These are phyloP conservation scores for Pythium scleroteichum DNA, from an alignment of 352 stramenopile genomes.

Conservation along the genomic window DNA sequence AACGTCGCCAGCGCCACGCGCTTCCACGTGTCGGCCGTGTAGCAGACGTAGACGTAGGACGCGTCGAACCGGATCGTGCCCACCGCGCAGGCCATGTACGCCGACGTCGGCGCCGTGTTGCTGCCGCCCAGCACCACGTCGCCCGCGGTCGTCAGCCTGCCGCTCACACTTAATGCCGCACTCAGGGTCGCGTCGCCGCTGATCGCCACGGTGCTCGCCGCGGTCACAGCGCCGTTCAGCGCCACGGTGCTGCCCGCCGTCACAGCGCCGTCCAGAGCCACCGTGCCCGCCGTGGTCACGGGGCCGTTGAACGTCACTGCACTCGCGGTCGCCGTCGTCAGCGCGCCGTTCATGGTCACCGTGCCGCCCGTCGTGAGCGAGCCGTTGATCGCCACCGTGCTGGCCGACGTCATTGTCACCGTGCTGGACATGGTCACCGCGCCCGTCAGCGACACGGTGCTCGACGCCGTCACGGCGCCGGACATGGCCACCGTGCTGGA, in stretches of 20 bases:
- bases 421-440: conserved; percentile 7
- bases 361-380: not conserved
- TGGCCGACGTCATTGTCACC: conserved; percentile 1
- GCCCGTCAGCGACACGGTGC: conserved; percentile 8
- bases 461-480: conserved; percentile 1
- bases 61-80: conserved; percentile 28
- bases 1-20: conserved; percentile 13
- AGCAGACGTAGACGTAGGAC: conserved; percentile 34
- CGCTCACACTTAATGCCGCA: not conserved
- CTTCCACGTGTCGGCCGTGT: conserved; percentile 26
- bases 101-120: conserved; percentile 2
- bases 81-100: conserved; percentile 5
- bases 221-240: conserved; percentile 4
- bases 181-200: not conserved
- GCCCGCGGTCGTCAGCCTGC: conserved; percentile 8
- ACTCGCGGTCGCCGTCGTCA: conserved; percentile 9
- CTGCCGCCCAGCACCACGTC: conserved; percentile 28
- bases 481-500: conserved; percentile 1
- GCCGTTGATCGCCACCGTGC: not conserved
- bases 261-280: conserved; percentile 4
- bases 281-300: too few relatives aligned
- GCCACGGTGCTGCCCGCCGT: conserved; percentile 1
- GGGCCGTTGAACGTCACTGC: not conserved
- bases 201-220: not conserved
- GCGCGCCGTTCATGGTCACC: conserved; percentile 7